phyloP scores from a whole-genome alignment of 371 early-diverging fungal species.

The Rhizopus microsporus region DNA sequence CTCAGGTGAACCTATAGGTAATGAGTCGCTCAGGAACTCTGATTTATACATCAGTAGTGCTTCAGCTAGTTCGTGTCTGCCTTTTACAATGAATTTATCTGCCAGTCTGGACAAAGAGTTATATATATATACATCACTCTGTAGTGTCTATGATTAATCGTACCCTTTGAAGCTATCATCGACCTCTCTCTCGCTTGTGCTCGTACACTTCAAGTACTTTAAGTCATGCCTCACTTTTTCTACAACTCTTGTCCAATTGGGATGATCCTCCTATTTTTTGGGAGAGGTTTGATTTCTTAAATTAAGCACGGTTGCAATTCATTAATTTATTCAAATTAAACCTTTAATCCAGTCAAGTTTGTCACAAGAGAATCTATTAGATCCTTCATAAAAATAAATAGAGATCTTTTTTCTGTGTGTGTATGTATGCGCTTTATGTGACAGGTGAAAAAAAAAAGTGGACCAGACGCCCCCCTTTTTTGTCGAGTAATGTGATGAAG shows the following conservation, averaged over 20 bases:
- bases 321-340: neutral
- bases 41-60: constrained; percentile 6
- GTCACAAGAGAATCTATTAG: constrained; percentile 4
- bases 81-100: constrained; percentile 21
- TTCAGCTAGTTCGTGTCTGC: constrained; percentile 12
- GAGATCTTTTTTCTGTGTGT: neutral
- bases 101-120: constrained; percentile 12
- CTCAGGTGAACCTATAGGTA: constrained; percentile 2
- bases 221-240: constrained; percentile 17
- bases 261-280: neutral
- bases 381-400: neutral
- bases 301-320: neutral
- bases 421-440: too few species aligned
- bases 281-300: neutral
- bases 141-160: neutral
- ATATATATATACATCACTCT: neutral
- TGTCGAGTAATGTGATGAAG: too few species aligned
- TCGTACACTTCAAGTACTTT: constrained; percentile 21
- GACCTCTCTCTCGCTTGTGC: constrained; percentile 25
- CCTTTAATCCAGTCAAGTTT: constrained; percentile 6
- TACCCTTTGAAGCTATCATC: constrained; percentile 20
- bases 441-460: too few species aligned
- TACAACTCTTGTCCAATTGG: constrained; percentile 4
- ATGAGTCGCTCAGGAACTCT: constrained; percentile 4
- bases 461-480: too few species aligned